Evolutionary conservation across 1,284 basidiomycete species (phyloP), one percentile per base, ranked within the genome.

Genomic region (Malassezia sp.): DNA sequence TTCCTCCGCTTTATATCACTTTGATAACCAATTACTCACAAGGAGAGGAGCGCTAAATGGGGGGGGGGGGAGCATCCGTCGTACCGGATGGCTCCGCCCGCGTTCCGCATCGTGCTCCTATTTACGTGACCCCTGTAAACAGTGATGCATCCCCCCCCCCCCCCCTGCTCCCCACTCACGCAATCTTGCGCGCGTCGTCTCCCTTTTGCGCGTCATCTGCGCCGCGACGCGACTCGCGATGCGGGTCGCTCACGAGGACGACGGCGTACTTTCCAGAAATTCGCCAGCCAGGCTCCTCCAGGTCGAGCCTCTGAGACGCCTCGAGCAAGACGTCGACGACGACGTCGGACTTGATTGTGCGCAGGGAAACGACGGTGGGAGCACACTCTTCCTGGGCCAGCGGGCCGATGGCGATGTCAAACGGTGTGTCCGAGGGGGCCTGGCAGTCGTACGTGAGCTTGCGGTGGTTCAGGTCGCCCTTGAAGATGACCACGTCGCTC

Each of bases 401-500:
- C 0, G 90, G 84, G 0, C 91, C 90, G 57, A 96, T 95, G 5
- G 90, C 86, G 41, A 84, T 73, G 43, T 86, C 81, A 71, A 96
- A 96, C 3, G 87, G 84, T 21, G 87, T 91, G 52, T 83, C 81
- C 27, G 84, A 80, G 0, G 90, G 91, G 1, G 87, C 87, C 51
- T 63, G 66, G 49, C 63, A 66, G 38, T 67, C 68, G 59, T 66
- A 70, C 0, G 65, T 71, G 32, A 95, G 75, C 74, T 86, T 84
- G 62, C 85, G 81, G 72, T 86, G 84, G 72, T 95, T 95, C 35
- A 95, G 74, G 67, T 93, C 90, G 31, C 63, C 89, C 74, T 96
- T 96, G 80, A 93, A 96, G 74, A 85, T 80, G 66, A 95, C 90
- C 33, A 95, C 79, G 69, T 96, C 84, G 24, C 85, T 87, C 33